phyloP scores from a whole-genome alignment of 2,329 filamentous ascomycete species.

The Kalmusia sp. region DNA sequence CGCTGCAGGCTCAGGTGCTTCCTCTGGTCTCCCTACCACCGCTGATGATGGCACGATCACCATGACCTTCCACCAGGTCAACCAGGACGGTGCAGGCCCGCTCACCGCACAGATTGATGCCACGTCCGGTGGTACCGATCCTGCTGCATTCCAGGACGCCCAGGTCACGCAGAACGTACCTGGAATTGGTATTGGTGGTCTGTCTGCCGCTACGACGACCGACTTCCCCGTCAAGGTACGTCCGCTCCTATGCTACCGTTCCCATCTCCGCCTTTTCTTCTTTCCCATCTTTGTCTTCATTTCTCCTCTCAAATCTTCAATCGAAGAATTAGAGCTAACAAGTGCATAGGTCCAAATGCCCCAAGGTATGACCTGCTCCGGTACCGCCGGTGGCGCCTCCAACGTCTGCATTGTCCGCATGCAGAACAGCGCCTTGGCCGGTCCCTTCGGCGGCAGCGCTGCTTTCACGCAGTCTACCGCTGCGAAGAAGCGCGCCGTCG shows the following conservation, averaged over 20 bases:
- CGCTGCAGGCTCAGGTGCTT: slow-evolving; percentile 62
- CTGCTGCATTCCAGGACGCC: slow-evolving; percentile 66
- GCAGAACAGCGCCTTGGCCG: slow-evolving; percentile 67
- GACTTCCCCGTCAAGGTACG: slow-evolving; percentile 66
- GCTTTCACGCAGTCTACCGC: slow-evolving; percentile 68
- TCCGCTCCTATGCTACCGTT: too few species aligned
- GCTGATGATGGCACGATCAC: slow-evolving; percentile 66
- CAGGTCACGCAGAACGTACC: slow-evolving; percentile 68
- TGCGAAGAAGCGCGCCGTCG: slow-evolving; percentile 68
- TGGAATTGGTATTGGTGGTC: slow-evolving; percentile 62
- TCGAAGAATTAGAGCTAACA: slow-evolving; percentile 14
- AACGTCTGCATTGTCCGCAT: slow-evolving; percentile 72
- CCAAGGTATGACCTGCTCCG: slow-evolving; percentile 70
- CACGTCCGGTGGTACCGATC: slow-evolving; percentile 68
- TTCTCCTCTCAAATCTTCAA: background rate
- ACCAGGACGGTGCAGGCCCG: slow-evolving; percentile 73
- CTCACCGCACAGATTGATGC: slow-evolving; percentile 66
- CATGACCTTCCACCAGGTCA: slow-evolving; percentile 73
- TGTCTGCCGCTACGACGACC: slow-evolving; percentile 65
- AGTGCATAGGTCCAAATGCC: slow-evolving; percentile 65
- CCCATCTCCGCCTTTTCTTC: background rate
- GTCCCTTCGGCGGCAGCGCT: slow-evolving; percentile 71
- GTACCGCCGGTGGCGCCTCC: slow-evolving; percentile 62
- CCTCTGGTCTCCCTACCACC: slow-evolving; percentile 65
- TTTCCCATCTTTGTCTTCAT: background rate